phyloP scores from a whole-genome alignment of 768 basidiomycete species.

The Psilocybe subaeruginosa region DNA sequence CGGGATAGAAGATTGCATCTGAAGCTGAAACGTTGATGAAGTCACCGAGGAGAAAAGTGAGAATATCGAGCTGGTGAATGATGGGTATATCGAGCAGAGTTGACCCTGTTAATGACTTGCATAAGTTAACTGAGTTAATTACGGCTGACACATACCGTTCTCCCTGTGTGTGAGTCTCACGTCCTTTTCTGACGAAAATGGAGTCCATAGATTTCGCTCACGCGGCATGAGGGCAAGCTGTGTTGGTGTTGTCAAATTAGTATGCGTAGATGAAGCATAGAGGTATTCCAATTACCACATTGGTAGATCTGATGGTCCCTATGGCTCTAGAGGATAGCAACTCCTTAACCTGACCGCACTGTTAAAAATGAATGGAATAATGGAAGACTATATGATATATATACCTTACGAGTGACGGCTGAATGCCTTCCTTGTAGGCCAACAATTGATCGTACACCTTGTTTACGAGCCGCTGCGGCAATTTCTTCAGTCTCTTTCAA shows the following conservation, averaged over 20 bases:
- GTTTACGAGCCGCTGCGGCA: slow-evolving; percentile 30
- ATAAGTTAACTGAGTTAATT: background rate
- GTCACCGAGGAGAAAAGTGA: slow-evolving; percentile 33
- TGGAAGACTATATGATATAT: background rate
- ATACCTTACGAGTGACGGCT: slow-evolving; percentile 19
- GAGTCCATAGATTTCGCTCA: background rate
- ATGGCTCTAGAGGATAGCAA: slow-evolving; percentile 4
- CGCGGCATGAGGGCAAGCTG: background rate
- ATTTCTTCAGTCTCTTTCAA: slow-evolving; percentile 35
- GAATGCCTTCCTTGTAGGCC: slow-evolving; percentile 20
- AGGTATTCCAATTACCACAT: background rate
- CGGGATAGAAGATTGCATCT: no score
- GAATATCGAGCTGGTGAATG: slow-evolving; percentile 31
- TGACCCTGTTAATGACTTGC: background rate
- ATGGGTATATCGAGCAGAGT: slow-evolving; percentile 8
- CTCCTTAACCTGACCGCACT: slow-evolving; percentile 1
- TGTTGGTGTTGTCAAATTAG: no score
- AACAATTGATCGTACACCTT: slow-evolving; percentile 34
- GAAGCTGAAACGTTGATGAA: slow-evolving; percentile 28
- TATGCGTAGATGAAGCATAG: no score
- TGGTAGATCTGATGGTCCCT: slow-evolving; percentile 1
- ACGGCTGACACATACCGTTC: background rate
- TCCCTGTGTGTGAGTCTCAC: background rate
- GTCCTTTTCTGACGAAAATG: background rate
- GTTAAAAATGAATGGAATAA: background rate